phyloP scores from a whole-genome alignment of 768 basidiomycete species.

The Butyriboletus loyo region DNA sequence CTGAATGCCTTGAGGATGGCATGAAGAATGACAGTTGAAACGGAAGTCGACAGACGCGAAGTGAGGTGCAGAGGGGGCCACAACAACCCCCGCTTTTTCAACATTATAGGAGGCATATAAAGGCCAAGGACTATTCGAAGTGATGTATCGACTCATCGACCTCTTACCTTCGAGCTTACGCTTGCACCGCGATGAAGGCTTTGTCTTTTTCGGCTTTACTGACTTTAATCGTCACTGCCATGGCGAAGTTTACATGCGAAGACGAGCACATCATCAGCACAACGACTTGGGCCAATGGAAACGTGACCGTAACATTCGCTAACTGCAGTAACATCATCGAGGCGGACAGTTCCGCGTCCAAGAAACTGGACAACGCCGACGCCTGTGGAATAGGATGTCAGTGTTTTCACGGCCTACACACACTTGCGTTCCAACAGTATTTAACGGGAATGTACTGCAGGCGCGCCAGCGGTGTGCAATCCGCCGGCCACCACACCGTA shows the following conservation, averaged over 20 bases:
- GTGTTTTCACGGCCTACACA: not conserved
- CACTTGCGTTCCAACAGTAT: not conserved
- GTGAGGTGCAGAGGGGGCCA: not conserved
- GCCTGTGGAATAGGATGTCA: not conserved
- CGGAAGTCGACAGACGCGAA: too few species aligned
- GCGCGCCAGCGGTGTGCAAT: too few species aligned
- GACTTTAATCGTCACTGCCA: not conserved
- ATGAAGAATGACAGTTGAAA: too few species aligned
- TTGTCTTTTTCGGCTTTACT: not conserved
- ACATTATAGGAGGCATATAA: not conserved
- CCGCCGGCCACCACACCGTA: too few species aligned
- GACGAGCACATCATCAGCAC: not conserved
- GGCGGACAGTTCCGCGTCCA: not conserved
- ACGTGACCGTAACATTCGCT: not conserved
- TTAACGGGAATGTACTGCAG: not conserved
- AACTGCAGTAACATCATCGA: not conserved
- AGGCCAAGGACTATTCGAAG: not conserved
- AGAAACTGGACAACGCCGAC: not conserved
- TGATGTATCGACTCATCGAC: not conserved
- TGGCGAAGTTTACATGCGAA: not conserved
- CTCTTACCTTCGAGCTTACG: not conserved
- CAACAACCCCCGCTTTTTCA: not conserved
- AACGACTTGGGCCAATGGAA: not conserved
- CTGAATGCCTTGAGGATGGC: too few species aligned
- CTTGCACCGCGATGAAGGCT: not conserved